A percentile compares a stretch with the other conserved stretches of the same genome.
phyloP scores from a whole-genome alignment of 202 grass and related monocot genomes.

The Digitaria exilis region DNA sequence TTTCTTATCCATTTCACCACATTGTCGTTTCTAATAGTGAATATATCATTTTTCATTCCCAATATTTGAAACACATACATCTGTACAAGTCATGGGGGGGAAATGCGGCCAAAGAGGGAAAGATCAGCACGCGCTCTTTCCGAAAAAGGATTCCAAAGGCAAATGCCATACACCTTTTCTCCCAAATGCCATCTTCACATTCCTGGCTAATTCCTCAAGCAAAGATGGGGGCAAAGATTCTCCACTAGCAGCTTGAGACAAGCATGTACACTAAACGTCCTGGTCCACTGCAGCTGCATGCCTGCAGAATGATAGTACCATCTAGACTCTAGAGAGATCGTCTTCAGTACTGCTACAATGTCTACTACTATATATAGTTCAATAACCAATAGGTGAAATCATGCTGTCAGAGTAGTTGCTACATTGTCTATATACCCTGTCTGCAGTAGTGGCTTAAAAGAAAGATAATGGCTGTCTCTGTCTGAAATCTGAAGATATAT shows the following conservation, averaged over 20 bases:
- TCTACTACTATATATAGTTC: slow-evolving; percentile 40
- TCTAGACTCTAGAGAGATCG: slow-evolving; percentile 40
- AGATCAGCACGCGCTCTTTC: slow-evolving; percentile 23
- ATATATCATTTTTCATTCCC: not conserved
- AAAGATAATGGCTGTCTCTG: not conserved
- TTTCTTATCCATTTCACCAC: not conserved
- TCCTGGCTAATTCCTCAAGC: slow-evolving; percentile 47
- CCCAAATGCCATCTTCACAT: slow-evolving; percentile 38
- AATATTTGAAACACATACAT: not conserved
- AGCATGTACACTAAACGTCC: slow-evolving; percentile 52
- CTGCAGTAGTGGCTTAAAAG: slow-evolving; percentile 25
- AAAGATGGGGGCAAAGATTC: slow-evolving; percentile 53
- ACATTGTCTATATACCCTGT: slow-evolving; percentile 16
- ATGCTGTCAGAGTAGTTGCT: slow-evolving; percentile 29
- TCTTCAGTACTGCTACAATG: slow-evolving; percentile 33
- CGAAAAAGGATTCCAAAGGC: slow-evolving; percentile 38
- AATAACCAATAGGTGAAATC: slow-evolving; percentile 35
- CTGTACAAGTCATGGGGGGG: not conserved
- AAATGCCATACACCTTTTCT: slow-evolving; percentile 23
- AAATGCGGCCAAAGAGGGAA: slow-evolving; percentile 8
- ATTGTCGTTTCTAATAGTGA: slow-evolving; percentile 17
- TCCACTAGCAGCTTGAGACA: slow-evolving; percentile 57
- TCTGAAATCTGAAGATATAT: slow-evolving; percentile 46
- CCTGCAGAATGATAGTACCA: slow-evolving; percentile 43
- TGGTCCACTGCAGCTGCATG: slow-evolving; percentile 51